Evolutionary conservation across 306 rosid species (phyloP).

Genomic region (Leucaena leucocephala): DNA sequence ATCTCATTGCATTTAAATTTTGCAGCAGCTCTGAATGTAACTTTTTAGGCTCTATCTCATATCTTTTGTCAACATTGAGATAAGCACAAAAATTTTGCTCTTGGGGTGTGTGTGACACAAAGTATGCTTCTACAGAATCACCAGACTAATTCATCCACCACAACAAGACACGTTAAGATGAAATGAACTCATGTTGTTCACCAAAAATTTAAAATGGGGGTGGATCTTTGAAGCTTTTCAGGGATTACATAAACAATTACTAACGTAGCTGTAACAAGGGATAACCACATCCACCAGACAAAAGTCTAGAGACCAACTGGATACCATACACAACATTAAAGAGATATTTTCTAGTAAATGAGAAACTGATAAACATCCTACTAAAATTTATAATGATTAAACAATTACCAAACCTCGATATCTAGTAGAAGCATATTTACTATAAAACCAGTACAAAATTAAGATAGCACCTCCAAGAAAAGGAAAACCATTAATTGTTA

Average conservation of each 20-base stretch:
- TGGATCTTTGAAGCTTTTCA: conserved; percentile 1
- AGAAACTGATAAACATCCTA: background rate
- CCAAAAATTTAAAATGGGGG: background rate
- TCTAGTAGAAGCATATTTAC: background rate
- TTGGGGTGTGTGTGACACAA: too few relatives aligned
- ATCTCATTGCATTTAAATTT: background rate
- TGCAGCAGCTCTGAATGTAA: background rate
- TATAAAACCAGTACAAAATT: background rate
- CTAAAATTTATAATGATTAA: background rate
- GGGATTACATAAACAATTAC: background rate
- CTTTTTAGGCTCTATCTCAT: background rate
- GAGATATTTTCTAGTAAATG: background rate
- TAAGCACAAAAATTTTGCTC: background rate
- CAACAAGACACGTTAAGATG: background rate
- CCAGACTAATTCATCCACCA: background rate
- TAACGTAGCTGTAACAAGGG: background rate
- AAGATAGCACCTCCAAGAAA: conserved; percentile 2
- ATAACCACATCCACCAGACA: background rate
- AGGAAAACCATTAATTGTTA: conserved; percentile 1
- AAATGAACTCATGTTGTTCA: background rate
- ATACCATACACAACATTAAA: background rate
- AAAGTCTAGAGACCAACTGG: background rate
- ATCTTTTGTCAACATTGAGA: background rate
- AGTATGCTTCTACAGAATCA: background rate
- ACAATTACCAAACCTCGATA: background rate